A percentile compares a stretch with the other conserved stretches of the same genome.
Evolutionary conservation across 257 asterid genomes (phyloP).

Genomic region (Nyctanthes arbortristis): DNA sequence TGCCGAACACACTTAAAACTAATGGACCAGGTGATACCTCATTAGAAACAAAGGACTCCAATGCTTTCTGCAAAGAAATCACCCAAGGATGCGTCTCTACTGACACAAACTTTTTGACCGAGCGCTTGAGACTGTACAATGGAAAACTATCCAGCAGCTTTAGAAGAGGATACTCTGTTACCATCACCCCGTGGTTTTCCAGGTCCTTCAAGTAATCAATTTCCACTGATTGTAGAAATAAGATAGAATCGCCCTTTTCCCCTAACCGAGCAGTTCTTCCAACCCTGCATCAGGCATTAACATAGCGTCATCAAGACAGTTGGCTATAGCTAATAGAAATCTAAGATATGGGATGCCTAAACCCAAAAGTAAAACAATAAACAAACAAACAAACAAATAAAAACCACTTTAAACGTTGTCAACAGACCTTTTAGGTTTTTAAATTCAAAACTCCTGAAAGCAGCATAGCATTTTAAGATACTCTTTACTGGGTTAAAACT

Average conservation of each 20-base stretch:
- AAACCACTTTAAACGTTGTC: too few species aligned
- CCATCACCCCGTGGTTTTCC: slow-evolving; percentile 75
- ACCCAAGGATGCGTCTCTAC: slow-evolving; percentile 89
- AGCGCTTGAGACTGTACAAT: slow-evolving; percentile 39
- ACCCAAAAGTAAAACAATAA: too few species aligned
- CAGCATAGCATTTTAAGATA: too few species aligned
- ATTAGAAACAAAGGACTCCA: slow-evolving; percentile 61
- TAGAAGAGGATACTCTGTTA: slow-evolving; percentile 74
- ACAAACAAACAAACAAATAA: too few species aligned
- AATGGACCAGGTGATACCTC: slow-evolving; percentile 45
- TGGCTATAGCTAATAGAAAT: too few species aligned
- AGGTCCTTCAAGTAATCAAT: slow-evolving; percentile 73
- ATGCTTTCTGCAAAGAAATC: slow-evolving; percentile 70
- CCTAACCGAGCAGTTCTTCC: slow-evolving; percentile 99
- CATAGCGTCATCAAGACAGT: slow-evolving; percentile 22
- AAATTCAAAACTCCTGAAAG: too few species aligned
- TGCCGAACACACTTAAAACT: too few species aligned
- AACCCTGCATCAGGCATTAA: slow-evolving; percentile 56
- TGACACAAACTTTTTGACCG: slow-evolving; percentile 53
- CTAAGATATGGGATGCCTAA: not conserved
- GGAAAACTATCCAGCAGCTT: slow-evolving; percentile 68
- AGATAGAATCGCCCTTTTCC: slow-evolving; percentile 73
- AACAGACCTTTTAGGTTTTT: too few species aligned
- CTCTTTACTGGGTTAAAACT: too few species aligned
- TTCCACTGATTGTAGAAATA: slow-evolving; percentile 82